Base-by-base conservation (phyloP, 345 rosid species). In the Excoecaria agallocha region DNA sequence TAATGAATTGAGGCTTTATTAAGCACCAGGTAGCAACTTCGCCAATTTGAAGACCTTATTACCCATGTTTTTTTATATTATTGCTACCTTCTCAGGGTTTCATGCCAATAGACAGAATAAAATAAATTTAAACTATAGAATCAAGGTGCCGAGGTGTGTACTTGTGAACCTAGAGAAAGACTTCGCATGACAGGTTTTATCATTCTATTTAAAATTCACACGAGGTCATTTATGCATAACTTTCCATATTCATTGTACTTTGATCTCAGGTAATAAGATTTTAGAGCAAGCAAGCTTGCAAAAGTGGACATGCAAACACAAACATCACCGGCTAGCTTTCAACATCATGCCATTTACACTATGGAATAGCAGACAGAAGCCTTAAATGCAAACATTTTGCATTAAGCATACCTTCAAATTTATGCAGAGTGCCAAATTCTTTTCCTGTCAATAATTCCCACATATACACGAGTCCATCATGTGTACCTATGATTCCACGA, bases 371-470 rank as follows among this genome's bases (percentile, higher is more conserved):
- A 66, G 52, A 49, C 37, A 12, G 15, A 66, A 48, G 41, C 43
- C 57, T 17, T 55, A 20, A 73, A 20, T 39, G 20, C 5, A 24
- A 50, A 62, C 6, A 11, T n/a, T n/a, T n/a, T n/a, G n/a, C n/a
- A n/a, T 38, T 4, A 50, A 66, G 71, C 1, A 73, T 85, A 94
- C 99, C 99, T 86, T 88, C 80, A 79, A 91, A 89, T 79, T 86
- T 84, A 82, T 90, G 91, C 74, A 86, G 85, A 52, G 72, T 81
- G 8, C 91, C 91, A 45, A 93, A 85, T 80, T 76, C 90, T 37
- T 56, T 70, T 69, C 98, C 98, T 1, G 88, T 87, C 41, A 85
- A 80, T 78, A 91, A 70, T 67, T 93, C 94, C 98, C 96, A 93
- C 77, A 82, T 13, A 72, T 85, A 91, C 72, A 93, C 87, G 17